Base-by-base conservation (phyloP, 2,329 filamentous ascomycete species). In the Bertia moriformis region DNA sequence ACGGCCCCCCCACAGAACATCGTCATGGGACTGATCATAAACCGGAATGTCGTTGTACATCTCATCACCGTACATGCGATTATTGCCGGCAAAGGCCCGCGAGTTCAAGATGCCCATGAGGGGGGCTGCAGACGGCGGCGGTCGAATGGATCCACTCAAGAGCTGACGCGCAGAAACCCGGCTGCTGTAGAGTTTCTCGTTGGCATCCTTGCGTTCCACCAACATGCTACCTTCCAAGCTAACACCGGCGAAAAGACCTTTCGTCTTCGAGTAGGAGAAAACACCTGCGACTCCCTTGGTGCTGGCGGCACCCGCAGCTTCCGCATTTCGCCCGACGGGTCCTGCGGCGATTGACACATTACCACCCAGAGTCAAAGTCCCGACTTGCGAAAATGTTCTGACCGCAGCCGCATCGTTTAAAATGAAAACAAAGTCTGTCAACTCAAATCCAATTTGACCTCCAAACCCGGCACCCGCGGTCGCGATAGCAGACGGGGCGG, bases 261-360 rank as follows among this genome's bases (percentile, higher is more conserved):
- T 96, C 12, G 91, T 98, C 64, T 95, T 96, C 57, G 83, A 91
- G 68, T 98, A 98, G 51, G 84, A 85, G 66, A 98, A 98, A 38
- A 98, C 80, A 39, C 85, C 91, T 0, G 88, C 83, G 5, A 96
- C 82, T 45, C 86, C 79, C 65, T 78, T 89, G 45, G 93, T 69
- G 48, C 85, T 94, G 4, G 91, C 91, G 13, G 88, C 89, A 45
- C 91, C 91, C 24, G 91, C 89, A 12, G 91, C 91, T 60, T 98
- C 91, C 36, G 89, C 91, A 59, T 95, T 96, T 51, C 91, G 75
- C 40, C 91, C 91, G 18, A 98, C 74, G 0, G 91, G 91, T 1
- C 91, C 91, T 4, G 91, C 91, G 14, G 91, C 91, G 49, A 98
- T 81, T 3, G 86, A 94, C 24, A 96, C 91, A 54, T 98, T 98